Conservation (phyloP, 2,329 filamentous ascomycete genomes). For the Atkinsonella texensis region DNA sequence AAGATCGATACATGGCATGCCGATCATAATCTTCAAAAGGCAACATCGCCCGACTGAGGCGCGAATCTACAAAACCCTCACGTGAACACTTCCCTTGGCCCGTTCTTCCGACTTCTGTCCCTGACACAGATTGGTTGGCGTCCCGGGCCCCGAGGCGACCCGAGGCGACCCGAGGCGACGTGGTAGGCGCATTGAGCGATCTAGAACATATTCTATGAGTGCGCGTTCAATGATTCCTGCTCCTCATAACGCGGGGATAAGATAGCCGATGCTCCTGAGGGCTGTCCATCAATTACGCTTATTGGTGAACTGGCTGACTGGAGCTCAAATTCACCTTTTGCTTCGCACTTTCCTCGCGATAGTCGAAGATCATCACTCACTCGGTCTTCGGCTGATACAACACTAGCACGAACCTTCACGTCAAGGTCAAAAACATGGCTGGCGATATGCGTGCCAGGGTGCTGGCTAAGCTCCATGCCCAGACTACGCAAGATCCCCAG, state of each 20-base stretch:
- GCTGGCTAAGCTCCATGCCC: conserved; percentile 3
- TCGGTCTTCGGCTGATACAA: no score
- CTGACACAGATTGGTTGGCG: background rate
- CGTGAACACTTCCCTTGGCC: background rate
- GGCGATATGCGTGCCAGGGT: background rate
- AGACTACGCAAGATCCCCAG: conserved; percentile 11
- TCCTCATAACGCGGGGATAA: background rate
- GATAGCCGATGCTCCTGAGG: background rate
- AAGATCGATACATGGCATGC: background rate
- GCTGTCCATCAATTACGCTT: background rate
- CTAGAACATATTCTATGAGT: background rate
- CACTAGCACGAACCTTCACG: no score
- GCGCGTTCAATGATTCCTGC: background rate
- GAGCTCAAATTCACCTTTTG: background rate
- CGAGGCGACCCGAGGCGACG: no score
- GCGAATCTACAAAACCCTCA: no score
- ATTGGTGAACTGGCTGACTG: background rate
- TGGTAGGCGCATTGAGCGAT: background rate
- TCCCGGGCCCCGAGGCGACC: background rate
- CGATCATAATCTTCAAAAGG: no score
- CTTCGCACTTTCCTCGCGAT: background rate
- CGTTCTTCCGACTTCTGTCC: background rate
- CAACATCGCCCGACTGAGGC: background rate
- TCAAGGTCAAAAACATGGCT: background rate
- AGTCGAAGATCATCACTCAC: background rate